A percentile compares a stretch with the other conserved stretches of the same genome.
Evolutionary conservation across 2,329 filamentous ascomycete genomes (phyloP).

Genomic region (Penicillium aurantiogriseum): DNA sequence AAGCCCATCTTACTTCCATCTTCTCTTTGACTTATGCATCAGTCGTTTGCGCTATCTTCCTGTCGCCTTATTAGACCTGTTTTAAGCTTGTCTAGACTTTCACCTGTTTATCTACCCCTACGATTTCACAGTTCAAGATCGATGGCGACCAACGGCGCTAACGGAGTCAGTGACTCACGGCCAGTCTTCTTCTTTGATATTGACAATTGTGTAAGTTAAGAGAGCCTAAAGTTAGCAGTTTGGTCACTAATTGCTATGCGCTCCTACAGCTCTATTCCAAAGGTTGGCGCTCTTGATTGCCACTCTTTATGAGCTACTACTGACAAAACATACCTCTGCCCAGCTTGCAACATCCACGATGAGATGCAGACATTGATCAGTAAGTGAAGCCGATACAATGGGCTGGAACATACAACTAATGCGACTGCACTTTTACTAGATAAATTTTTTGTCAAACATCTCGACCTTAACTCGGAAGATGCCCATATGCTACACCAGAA

Average conservation of each 20-base stretch:
- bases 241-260: background rate
- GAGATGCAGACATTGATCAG: constrained; percentile 82
- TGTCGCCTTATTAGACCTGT: constrained; percentile 7
- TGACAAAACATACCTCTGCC: constrained; percentile 11
- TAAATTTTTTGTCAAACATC: constrained; percentile 64
- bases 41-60: constrained; percentile 7
- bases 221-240: background rate
- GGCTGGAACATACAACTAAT: background rate
- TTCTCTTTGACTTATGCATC: constrained; percentile 18
- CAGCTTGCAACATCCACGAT: constrained; percentile 77
- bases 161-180: constrained; percentile 37
- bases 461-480: constrained; percentile 71
- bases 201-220: constrained; percentile 76
- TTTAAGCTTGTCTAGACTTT: background rate
- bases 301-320: background rate
- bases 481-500: constrained; percentile 82
- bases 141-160: constrained; percentile 24
- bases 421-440: constrained; percentile 38
- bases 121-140: constrained; percentile 17
- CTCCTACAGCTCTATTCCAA: constrained; percentile 70
- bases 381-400: constrained; percentile 25
- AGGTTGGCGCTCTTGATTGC: constrained; percentile 50
- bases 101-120: background rate
- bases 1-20: background rate
- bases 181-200: constrained; percentile 82